These are phyloP conservation scores for Westerdykella aurantiaca DNA, from an alignment of 2,329 filamentous ascomycete species.

Conservation along the genomic window DNA sequence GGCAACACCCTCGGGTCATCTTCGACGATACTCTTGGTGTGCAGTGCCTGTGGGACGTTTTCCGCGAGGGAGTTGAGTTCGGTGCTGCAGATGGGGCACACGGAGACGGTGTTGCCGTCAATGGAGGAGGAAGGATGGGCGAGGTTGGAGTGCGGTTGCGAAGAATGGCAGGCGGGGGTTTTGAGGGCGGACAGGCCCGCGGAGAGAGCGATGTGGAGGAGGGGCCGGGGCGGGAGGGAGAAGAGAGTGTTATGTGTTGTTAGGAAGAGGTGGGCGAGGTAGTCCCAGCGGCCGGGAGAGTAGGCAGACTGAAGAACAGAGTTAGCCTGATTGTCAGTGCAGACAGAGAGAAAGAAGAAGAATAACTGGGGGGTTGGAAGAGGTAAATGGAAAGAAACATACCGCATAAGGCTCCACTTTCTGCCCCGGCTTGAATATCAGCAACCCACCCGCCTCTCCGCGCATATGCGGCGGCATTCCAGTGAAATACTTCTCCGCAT, in stretches of 20 bases:
- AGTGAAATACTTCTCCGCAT: constrained; percentile 78
- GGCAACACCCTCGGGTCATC: constrained; percentile 80
- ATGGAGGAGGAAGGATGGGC: constrained; percentile 51
- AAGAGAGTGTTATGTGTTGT: constrained; percentile 82
- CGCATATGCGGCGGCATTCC: constrained; percentile 62
- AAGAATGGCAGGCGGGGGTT: constrained; percentile 83
- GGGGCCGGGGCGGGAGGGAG: constrained; percentile 71
- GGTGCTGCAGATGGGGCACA: constrained; percentile 93
- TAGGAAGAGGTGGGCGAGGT: constrained; percentile 75
- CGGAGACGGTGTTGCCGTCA: constrained; percentile 58
- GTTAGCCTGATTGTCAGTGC: constrained; percentile 13
- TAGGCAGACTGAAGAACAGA: constrained; percentile 59
- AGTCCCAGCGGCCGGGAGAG: constrained; percentile 63
- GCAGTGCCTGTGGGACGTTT: constrained; percentile 87
- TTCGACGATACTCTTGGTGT: constrained; percentile 90
- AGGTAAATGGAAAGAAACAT: constrained; percentile 12
- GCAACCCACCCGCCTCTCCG: constrained; percentile 70
- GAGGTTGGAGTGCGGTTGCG: not conserved
- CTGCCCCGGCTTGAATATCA: constrained; percentile 65
- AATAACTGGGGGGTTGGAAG: constrained; percentile 8
- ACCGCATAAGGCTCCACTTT: constrained; percentile 56
- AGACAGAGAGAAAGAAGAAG: constrained; percentile 12
- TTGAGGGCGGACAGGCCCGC: constrained; percentile 92
- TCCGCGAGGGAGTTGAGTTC: constrained; percentile 89
- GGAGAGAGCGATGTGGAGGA: constrained; percentile 84